These are phyloP conservation scores for Tricholoma hemisulphureum DNA, from an alignment of 768 basidiomycete species.

Conservation along the genomic window DNA sequence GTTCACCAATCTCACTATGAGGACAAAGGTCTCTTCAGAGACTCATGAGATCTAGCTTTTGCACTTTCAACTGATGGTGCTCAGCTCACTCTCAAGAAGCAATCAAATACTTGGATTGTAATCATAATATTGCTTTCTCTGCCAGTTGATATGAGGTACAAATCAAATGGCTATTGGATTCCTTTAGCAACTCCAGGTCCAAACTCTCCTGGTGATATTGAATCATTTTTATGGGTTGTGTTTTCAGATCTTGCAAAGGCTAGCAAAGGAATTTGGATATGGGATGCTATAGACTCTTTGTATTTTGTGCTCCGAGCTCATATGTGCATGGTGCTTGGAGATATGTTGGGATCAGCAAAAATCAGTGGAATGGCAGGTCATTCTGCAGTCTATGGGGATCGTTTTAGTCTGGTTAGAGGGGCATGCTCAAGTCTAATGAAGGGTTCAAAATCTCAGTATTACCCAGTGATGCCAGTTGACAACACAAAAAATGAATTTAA, in stretches of 20 bases:
- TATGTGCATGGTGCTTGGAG: slow-evolving; percentile 24
- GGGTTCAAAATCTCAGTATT: slow-evolving; percentile 28
- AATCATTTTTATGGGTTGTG: slow-evolving; percentile 19
- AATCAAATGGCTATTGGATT: too few relatives aligned
- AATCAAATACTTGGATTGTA: slow-evolving; percentile 26
- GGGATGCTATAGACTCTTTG: slow-evolving; percentile 27
- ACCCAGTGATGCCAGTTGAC: slow-evolving; percentile 23
- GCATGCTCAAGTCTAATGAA: slow-evolving; percentile 19
- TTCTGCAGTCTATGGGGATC: slow-evolving; percentile 28
- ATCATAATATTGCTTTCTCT: slow-evolving; percentile 23
- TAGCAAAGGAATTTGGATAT: slow-evolving; percentile 32
- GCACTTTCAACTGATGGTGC: too few relatives aligned
- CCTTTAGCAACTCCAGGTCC: slow-evolving; percentile 19
- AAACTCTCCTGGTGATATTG: slow-evolving; percentile 19
- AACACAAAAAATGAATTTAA: slow-evolving; percentile 18
- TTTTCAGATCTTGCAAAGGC: slow-evolving; percentile 28
- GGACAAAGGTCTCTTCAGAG: too few relatives aligned
- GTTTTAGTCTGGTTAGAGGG: slow-evolving; percentile 25
- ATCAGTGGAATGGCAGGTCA: slow-evolving; percentile 30
- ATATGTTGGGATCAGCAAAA: slow-evolving; percentile 35
- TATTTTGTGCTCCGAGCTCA: slow-evolving; percentile 21
- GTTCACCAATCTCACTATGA: too few relatives aligned
- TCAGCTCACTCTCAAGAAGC: slow-evolving; percentile 30
- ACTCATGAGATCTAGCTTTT: too few relatives aligned
- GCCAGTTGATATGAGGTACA: slow-evolving; percentile 17